Evolutionary conservation across 225 moss, liverwort and hornwort genomes (phyloP), one percentile per base, ranked within the genome.

Genomic region (Bryoerythrophyllum caledonicum): DNA sequence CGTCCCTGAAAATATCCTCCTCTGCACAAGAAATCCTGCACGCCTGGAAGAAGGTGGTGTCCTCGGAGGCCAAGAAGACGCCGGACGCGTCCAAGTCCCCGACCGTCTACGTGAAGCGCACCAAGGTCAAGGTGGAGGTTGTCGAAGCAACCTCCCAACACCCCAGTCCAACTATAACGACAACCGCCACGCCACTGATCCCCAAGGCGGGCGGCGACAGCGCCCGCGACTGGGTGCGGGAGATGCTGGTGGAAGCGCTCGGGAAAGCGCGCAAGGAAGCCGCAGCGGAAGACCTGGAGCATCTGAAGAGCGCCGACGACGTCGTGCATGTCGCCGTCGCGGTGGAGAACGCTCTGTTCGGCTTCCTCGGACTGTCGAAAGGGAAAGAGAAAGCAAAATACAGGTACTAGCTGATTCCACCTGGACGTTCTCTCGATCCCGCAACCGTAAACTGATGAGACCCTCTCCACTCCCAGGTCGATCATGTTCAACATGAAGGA

Each of bases 401-500:
- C 81, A 84, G 84, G 87, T 87, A 3, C 6, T 37, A 7, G 14
- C 8, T 25, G 32, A 32, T 28, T 32, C 21, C 32, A 23, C 4
- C 32, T 72, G 43, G 43, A 14, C 3, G 1, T 30, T 41, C 20
- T 43, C 57, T 44, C 59, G 30, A 30, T 27, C 25, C n/a, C n/a
- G n/a, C n/a, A n/a, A n/a, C n/a, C 25, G 66, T 44, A 46, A 51
- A 19, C 19, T 19, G 48, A 49, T 49, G 17, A 23, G 8, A 13
- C n/a, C 30, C 13, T 49, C 32, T 46, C 61, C 13, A 67, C 82
- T 43, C 83, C 71, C 67, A 92, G 93, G 71, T 96, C 92, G 61
- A 83, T 94, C 27, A 89, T 96, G 89, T 96, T 96, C 81, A 96
- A 96, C 63, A 74, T 96, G 11, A 94, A 86, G 48, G 92, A 96